Percentiles rank a stretch among this genome's conserved stretches.
phyloP scores from a whole-genome alignment of 2,329 filamentous ascomycete genomes.

The Cadophora luteo-olivacea region DNA sequence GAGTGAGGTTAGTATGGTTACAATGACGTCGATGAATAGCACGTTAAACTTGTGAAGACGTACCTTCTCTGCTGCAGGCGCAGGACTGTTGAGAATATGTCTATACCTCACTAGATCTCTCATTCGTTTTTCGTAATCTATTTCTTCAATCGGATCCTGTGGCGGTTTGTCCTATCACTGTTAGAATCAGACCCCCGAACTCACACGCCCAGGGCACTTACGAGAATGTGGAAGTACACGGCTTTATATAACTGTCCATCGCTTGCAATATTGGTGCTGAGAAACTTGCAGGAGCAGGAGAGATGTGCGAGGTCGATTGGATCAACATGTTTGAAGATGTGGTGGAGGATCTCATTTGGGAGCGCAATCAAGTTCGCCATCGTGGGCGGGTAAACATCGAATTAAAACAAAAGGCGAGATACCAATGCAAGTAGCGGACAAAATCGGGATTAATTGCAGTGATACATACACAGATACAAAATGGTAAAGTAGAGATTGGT shows the following conservation, averaged over 20 bases:
- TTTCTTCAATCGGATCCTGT: neutral
- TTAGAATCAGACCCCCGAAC: neutral
- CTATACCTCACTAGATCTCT: constrained; percentile 15
- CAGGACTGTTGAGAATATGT: constrained; percentile 16
- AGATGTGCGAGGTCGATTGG: constrained; percentile 62
- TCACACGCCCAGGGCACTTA: constrained; percentile 42
- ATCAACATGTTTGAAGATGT: constrained; percentile 62
- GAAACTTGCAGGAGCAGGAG: constrained; percentile 55
- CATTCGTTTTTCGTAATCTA: constrained; percentile 17
- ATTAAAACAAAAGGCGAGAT: neutral
- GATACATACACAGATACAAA: neutral
- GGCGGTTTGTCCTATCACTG: constrained; percentile 23
- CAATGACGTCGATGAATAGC: neutral
- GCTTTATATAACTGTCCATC: constrained; percentile 67
- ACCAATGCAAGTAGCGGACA: neutral
- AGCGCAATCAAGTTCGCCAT: constrained; percentile 22
- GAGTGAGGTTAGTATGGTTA: neutral
- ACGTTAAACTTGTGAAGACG: neutral
- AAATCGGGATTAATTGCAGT: neutral
- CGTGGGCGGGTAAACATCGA: neutral
- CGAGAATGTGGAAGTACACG: constrained; percentile 64
- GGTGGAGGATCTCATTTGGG: constrained; percentile 69
- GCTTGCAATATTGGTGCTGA: constrained; percentile 61
- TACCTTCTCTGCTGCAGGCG: constrained; percentile 18
- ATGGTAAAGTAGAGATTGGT: neutral